Evolutionary conservation across 2,329 filamentous ascomycete species (phyloP).

Genomic region (Orbilia javanica): DNA sequence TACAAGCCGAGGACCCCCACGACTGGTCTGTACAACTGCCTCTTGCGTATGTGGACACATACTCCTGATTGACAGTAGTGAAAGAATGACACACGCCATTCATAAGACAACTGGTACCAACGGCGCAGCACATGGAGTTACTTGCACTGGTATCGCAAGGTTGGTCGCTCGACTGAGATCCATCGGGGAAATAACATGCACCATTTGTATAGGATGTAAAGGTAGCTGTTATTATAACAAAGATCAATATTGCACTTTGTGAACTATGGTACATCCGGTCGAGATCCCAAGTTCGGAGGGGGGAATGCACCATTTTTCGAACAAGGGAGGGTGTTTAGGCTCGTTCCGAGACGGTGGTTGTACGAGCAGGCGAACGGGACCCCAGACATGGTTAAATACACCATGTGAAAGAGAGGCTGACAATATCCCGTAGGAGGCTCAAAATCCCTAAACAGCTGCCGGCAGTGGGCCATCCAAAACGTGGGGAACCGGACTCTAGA

Average conservation of each 20-base stretch:
- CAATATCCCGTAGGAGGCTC: neutral
- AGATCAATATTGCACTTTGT: neutral
- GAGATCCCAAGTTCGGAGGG: neutral
- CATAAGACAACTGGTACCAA: slow-evolving; percentile 21
- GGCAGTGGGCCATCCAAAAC: neutral
- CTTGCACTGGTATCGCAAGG: slow-evolving; percentile 13
- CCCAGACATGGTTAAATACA: slow-evolving; percentile 8
- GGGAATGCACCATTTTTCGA: neutral
- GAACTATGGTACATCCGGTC: neutral
- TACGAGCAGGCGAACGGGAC: neutral
- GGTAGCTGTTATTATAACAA: neutral
- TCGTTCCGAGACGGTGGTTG: neutral
- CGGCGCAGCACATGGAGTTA: slow-evolving; percentile 34
- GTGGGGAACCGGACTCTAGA: neutral
- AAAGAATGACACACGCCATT: slow-evolving; percentile 32
- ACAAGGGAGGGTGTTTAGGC: neutral
- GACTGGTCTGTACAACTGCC: slow-evolving; percentile 39
- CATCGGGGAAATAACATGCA: slow-evolving; percentile 31
- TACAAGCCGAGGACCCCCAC: slow-evolving; percentile 32
- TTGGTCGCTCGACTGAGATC: slow-evolving; percentile 18
- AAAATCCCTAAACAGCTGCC: neutral
- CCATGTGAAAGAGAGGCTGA: neutral
- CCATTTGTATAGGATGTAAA: neutral
- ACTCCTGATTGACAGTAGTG: neutral
- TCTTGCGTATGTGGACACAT: slow-evolving; percentile 18